These are phyloP conservation scores for Entomortierella beljakovae DNA, from an alignment of 192 early-diverging fungal species.

Conservation along the genomic window DNA sequence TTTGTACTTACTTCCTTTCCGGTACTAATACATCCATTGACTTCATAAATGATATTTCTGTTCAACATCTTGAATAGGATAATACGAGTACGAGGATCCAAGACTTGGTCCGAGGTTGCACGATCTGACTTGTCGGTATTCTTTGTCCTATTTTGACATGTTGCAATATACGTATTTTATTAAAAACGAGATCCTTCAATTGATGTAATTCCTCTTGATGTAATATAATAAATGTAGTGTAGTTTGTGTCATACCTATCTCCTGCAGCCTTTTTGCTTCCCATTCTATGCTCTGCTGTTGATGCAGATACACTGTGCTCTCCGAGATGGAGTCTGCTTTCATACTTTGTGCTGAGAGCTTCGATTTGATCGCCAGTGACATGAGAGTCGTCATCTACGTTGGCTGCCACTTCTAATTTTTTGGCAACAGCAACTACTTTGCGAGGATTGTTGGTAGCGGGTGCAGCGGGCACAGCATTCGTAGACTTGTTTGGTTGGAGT, in stretches of 20 bases:
- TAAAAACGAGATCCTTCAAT: not conserved
- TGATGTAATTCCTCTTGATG: no score
- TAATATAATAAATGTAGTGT: slow-evolving; percentile 32
- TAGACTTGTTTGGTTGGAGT: slow-evolving; percentile 57
- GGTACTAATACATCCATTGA: slow-evolving; percentile 98
- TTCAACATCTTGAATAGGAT: slow-evolving; percentile 97
- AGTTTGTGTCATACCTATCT: slow-evolving; percentile 57
- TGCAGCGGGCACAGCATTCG: slow-evolving; percentile 23
- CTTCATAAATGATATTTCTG: slow-evolving; percentile 87
- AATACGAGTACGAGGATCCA: slow-evolving; percentile 98
- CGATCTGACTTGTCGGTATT: slow-evolving; percentile 90
- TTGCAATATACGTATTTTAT: not conserved
- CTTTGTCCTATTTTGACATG: slow-evolving; percentile 32
- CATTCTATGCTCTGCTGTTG: slow-evolving; percentile 61
- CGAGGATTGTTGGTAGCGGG: slow-evolving; percentile 43
- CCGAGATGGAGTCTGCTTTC: slow-evolving; percentile 79
- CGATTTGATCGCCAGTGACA: slow-evolving; percentile 64
- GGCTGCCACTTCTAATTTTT: slow-evolving; percentile 35
- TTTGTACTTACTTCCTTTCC: slow-evolving; percentile 83
- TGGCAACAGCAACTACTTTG: slow-evolving; percentile 27
- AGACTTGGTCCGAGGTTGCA: slow-evolving; percentile 96
- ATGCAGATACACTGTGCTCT: slow-evolving; percentile 55
- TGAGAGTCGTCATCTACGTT: slow-evolving; percentile 51
- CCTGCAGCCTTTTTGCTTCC: slow-evolving; percentile 72
- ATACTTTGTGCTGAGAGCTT: slow-evolving; percentile 70